Evolutionary conservation across 169 alveolate genomes (phyloP), one percentile per base, ranked within the genome.

Genomic region (Eimeria falciformis): DNA sequence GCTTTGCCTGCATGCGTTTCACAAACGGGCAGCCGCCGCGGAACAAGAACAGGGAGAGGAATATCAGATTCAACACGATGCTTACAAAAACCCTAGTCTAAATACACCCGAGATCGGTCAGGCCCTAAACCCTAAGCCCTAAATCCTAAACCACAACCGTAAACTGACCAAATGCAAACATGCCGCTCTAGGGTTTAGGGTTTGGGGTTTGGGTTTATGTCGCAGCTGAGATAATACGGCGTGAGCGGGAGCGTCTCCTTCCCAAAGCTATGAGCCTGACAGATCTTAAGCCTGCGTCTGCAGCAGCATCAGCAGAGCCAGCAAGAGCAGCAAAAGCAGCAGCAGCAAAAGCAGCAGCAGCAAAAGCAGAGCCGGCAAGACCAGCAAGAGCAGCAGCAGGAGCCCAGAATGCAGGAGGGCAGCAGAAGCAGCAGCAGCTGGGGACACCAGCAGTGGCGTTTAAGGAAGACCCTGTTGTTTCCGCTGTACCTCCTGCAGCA

Each of bases 1-100:
- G 47, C 33, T 68, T 68, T 68, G 37, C 37, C 27, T 68, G 79
- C 79, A 68, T 68, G 79, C 79, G 6, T 45, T 68, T 33, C 79
- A 68, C 17, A 11, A 68, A 17, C 79, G 37, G 27, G 79, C 37
- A 25, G 79, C 79, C 18, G 79, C 79, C 18, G 27, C 21, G 43
- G 18, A 68, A 6, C 79, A 68, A 29, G 37, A 37, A 68, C 47
- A 14, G 6, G 47, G 23, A 29, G 79, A 68, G 1, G 14, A 29
- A 29, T 5, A 14, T n/a, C 2, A 37, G 23, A 25, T 37, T 68
- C 18, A n/a, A 29, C 0, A 68, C 79, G 79, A 68, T 17, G 2
- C 37, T 45, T 68, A 68, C 17, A 68, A 12, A 6, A 7, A 25
- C 43, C 45, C 79, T 68, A n/a, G 6, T 14, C 17, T 25, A 1